Conservation (phyloP, 768 basidiomycete species). For the Amanita polypyramis region DNA sequence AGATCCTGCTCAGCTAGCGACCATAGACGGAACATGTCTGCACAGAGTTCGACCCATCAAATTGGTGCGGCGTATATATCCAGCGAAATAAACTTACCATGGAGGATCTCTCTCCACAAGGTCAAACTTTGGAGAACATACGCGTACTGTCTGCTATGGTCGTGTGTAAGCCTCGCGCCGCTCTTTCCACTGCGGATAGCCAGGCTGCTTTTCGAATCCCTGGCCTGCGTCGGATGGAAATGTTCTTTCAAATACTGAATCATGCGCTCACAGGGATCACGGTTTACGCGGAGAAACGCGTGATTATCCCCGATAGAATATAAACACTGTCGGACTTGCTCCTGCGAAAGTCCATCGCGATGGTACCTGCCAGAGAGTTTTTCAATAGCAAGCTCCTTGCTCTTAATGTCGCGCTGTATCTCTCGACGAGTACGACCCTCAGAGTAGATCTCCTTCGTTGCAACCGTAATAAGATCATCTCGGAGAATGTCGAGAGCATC, state of each 20-base stretch:
- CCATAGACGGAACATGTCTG: conserved; percentile 88
- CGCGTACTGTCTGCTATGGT: conserved; percentile 77
- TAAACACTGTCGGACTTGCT: conserved; percentile 64
- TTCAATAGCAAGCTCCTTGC: conserved; percentile 80
- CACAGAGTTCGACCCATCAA: neutral
- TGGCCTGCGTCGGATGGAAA: conserved; percentile 66
- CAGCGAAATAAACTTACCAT: conserved; percentile 37
- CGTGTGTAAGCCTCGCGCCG: conserved; percentile 75
- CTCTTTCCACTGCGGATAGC: conserved; percentile 75
- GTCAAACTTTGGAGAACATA: conserved; percentile 83
- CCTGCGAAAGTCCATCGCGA: conserved; percentile 46
- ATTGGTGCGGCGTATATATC: neutral
- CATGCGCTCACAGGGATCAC: conserved; percentile 84
- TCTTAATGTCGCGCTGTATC: conserved; percentile 77
- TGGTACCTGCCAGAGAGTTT: conserved; percentile 55
- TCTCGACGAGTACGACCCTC: conserved; percentile 65
- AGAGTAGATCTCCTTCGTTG: conserved; percentile 76
- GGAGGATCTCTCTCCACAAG: conserved; percentile 77
- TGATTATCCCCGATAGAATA: conserved; percentile 90
- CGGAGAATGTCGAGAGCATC: conserved; percentile 60
- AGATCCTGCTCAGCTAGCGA: conserved; percentile 73
- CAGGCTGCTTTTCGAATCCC: conserved; percentile 53
- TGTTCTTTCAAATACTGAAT: conserved; percentile 64
- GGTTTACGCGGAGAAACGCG: conserved; percentile 76
- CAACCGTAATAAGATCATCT: conserved; percentile 64